Base-by-base conservation (phyloP, 768 basidiomycete genomes). In the Termitomyces sp. region DNA sequence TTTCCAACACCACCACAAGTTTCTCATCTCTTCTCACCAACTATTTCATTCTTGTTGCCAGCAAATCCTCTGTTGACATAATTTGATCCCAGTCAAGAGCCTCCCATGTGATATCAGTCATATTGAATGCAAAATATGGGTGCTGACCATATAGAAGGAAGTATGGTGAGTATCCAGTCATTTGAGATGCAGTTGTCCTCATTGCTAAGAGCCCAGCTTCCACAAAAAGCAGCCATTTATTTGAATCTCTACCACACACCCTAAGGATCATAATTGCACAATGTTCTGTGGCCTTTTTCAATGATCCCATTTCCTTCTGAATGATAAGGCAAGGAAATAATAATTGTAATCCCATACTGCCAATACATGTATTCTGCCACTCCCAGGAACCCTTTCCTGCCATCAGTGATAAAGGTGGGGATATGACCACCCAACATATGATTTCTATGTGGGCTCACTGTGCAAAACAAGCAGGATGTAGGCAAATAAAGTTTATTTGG, bases 11-110 rank as follows among this genome's bases (percentile, higher is more conserved):
- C 8, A 60, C 38, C 2, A 57, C 54, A 0, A 70, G 31, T 9
- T 69, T 64, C 14, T 65, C 45, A 25, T 73, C 69, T 20, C 43
- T n/a, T 9, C 43, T n/a, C 1, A 45, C 43, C 4, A 20, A 8
- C 8, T 45, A n/a, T 8, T 45, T n/a, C 17, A 20, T 45, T 8
- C 40, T 1, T 7, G n/a, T n/a, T 12, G 6, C 43, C 11, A 45
- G 8, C 7, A 45, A 20, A 20, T 20, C 20, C 20, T 20, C 20
- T 20, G 20, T 20, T 20, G 20, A 20, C 20, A 20, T 20, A 20
- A 20, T 20, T 14, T 43, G 15, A 14, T 43, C 15, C 15, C 42
- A 43, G 3, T 43, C 42, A 5, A 45, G 8, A 2, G 43, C 43
- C n/a, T 45, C 8, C n/a, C n/a, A 45, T 7, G n/a, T 45, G 20